phyloP scores from a whole-genome alignment of 78 protist species.

The Paratrimastix pyriformis region DNA sequence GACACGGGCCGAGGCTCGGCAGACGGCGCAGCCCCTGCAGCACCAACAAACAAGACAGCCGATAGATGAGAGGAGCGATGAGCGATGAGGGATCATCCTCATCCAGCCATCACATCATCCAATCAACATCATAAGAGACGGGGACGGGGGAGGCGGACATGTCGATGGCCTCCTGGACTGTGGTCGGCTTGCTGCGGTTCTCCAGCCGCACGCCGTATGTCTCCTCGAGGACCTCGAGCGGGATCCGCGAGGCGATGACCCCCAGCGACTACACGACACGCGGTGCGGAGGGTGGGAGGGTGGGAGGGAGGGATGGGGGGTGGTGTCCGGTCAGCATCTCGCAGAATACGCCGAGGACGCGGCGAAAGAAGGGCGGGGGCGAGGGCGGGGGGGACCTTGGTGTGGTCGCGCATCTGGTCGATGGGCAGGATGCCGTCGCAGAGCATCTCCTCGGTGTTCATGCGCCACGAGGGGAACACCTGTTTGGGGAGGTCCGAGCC shows the following conservation, averaged over 20 bases:
- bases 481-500: no score
- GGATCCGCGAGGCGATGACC: constrained; percentile 30
- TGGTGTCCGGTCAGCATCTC: no score
- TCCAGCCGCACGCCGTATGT: constrained; percentile 22
- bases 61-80: no score
- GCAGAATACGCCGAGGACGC: not conserved
- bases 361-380: not conserved
- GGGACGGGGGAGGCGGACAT: no score
- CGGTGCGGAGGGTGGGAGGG: constrained; percentile 8
- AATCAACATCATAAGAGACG: no score
- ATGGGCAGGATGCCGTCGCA: constrained; percentile 83
- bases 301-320: constrained; percentile 10
- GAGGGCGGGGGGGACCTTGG: not conserved
- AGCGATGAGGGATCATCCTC: no score
- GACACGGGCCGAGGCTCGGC: not conserved
- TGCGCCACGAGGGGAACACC: constrained; percentile 78
- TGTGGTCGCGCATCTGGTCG: constrained; percentile 70
- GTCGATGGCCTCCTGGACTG: no score
- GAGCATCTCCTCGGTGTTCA: constrained; percentile 59
- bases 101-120: no score
- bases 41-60: no score
- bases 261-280: not conserved
- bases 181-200: no score
- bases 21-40: not conserved
- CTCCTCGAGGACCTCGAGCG: constrained; percentile 42